Evolutionary conservation across 108 stramenopile species (phyloP).

Genomic region (Conticribra weissflogii): DNA sequence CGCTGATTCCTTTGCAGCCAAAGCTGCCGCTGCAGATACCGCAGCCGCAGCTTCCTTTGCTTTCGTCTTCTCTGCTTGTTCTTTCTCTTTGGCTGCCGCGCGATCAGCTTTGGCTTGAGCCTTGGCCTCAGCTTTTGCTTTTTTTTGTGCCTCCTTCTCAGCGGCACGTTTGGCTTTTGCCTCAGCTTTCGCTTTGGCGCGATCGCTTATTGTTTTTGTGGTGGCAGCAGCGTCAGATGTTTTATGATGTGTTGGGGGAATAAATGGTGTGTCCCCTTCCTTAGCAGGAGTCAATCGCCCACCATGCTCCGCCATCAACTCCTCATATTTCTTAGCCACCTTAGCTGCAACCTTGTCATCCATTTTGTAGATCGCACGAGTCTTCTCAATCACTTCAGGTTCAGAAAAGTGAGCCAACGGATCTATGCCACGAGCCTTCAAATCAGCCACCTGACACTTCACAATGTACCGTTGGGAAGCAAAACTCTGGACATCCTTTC

Average conservation of each 20-base stretch:
- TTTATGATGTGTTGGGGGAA: background rate
- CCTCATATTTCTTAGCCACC: conserved; percentile 46
- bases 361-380: conserved; percentile 48
- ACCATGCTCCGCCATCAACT: conserved; percentile 39
- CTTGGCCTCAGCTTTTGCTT: conserved; percentile 19
- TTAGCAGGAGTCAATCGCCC: conserved; percentile 33
- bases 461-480: conserved; percentile 66
- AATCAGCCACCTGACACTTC: conserved; percentile 69
- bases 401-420: conserved; percentile 67
- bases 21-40: conserved; percentile 30
- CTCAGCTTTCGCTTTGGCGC: conserved; percentile 27
- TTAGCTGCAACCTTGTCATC: conserved; percentile 39
- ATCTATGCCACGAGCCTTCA: conserved; percentile 71
- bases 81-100: conserved; percentile 5
- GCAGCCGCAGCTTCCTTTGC: conserved; percentile 18
- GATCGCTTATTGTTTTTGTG: background rate
- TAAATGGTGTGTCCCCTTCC: conserved; percentile 50
- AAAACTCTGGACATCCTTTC: conserved; percentile 22
- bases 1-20: conserved; percentile 10
- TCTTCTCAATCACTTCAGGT: conserved; percentile 40
- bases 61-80: conserved; percentile 18
- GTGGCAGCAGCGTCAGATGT: conserved; percentile 5
- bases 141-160: conserved; percentile 39
- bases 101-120: conserved; percentile 46
- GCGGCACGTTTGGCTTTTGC: conserved; percentile 51